Evolutionary conservation across 352 stramenopile genomes (phyloP), one percentile per base, ranked within the genome.

Genomic region (Globisporangium yorkense): DNA sequence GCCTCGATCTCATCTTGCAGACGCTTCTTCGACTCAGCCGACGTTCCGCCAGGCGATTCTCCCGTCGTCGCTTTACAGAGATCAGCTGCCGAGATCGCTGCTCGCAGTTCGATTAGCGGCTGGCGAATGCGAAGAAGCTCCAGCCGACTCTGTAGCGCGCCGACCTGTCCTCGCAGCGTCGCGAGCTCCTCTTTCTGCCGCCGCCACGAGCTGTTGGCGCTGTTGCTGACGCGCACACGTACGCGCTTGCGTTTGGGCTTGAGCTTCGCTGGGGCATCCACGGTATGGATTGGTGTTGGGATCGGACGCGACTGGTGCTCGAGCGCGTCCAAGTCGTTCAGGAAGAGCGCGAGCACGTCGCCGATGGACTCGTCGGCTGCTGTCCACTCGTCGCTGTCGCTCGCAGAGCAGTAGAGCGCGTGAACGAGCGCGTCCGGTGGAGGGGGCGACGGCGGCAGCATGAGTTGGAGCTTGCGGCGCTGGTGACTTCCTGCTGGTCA

Each of bases 161-260:
- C 53, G 15, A 70, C 39, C 15, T 67, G 54, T 2, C 47, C 54
- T 52, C 63, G 51, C 35, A 80, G 52, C 18, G 53, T 31, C 16
- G 63, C 55, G 5, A 75, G 54, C 48, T 80, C 68, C 5, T 77
- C 56, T 46, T 71, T 75, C 58, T 68, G 71, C 7, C 66, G 71
- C 51, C 71, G 61, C 55, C 66, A 70, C 3, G 61, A 69, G 21
- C 57, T 41, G 55, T 71, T 79, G 6, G 70, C 43, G 5, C 41
- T 12, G 3, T 20, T 37, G 0, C 35, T 24, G 2, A 31, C 8
- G 41, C 29, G 52, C 8, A 31, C 39, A 2, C 53, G 54, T 29
- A 52, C 51, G 54, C 54, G 55, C 51, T 75, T 72, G 35, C 59
- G 65, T 12, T 33, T 35, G 2, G 24, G 13, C 21, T 33, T 33